phyloP scores from a whole-genome alignment of 192 early-diverging fungal species.

The Podila epicladia region DNA sequence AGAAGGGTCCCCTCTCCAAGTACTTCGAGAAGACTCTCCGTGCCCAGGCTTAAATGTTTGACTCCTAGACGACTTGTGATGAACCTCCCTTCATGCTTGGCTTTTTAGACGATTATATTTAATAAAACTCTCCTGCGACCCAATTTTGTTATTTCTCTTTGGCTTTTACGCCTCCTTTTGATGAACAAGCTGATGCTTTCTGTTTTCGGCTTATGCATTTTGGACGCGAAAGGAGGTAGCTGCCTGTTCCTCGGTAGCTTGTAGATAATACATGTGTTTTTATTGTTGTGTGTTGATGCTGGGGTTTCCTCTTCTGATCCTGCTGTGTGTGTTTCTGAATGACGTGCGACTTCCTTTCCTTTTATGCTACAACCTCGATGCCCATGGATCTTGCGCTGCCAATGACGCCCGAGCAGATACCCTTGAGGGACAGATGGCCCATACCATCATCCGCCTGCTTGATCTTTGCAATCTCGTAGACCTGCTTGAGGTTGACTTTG shows the following conservation, averaged over 20 bases:
- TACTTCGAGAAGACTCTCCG: conserved; percentile 55
- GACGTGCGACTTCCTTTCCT: neutral
- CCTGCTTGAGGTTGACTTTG: conserved; percentile 88
- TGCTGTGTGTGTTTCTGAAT: neutral
- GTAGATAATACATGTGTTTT: neutral
- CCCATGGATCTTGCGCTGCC: conserved; percentile 85
- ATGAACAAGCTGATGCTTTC: too few species aligned
- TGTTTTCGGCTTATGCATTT: too few species aligned
- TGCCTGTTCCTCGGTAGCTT: too few species aligned
- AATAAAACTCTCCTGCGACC: conserved; percentile 1
- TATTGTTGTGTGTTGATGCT: neutral
- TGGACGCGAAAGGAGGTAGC: too few species aligned
- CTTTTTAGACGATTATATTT: neutral
- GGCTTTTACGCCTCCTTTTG: neutral
- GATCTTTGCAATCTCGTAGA: conserved; percentile 95
- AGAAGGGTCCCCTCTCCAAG: conserved; percentile 79
- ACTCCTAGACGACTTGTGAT: conserved; percentile 1
- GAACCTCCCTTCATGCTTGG: neutral
- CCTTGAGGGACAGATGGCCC: conserved; percentile 73
- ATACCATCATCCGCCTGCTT: conserved; percentile 85
- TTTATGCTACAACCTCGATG: conserved; percentile 83
- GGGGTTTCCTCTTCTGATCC: neutral
- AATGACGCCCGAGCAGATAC: conserved; percentile 78
- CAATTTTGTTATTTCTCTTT: neutral
- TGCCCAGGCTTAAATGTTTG: conserved; percentile 33